Conservation (phyloP, 1,139 yeast genomes). For the Arxiozyma heterogenica region DNA sequence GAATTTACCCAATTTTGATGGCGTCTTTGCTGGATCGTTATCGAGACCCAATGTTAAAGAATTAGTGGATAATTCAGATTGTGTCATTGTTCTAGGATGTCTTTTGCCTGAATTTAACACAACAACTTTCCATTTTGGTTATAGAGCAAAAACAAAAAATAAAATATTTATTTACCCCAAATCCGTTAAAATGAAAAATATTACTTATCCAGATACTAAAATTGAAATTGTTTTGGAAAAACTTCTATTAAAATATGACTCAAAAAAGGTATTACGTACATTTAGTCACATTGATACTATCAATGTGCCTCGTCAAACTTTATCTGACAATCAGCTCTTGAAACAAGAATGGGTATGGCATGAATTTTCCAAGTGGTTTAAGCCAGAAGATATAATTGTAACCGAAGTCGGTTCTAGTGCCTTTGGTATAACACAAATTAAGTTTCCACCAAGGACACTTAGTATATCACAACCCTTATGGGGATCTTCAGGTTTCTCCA, state of each 20-base stretch:
- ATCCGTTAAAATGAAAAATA: constrained; percentile 60
- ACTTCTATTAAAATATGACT: constrained; percentile 34
- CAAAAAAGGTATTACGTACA: constrained; percentile 31
- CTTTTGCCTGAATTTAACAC: constrained; percentile 78
- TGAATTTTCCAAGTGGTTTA: constrained; percentile 59
- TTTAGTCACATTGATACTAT: constrained; percentile 18
- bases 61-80: constrained; percentile 67
- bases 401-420: constrained; percentile 74
- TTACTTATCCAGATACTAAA: constrained; percentile 62
- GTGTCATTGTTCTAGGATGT: constrained; percentile 69
- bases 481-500: constrained; percentile 78
- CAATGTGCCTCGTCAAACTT: constrained; percentile 30
- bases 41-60: constrained; percentile 69
- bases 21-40: constrained; percentile 74
- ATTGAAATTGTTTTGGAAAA: constrained; percentile 56
- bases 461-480: constrained; percentile 61
- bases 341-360: constrained; percentile 82
- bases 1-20: constrained; percentile 61
- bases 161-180: constrained; percentile 75
- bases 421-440: constrained; percentile 58
- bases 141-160: constrained; percentile 51
- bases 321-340: constrained; percentile 34
- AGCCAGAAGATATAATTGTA: constrained; percentile 58
- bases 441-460: constrained; percentile 44
- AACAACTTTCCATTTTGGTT: constrained; percentile 73